These are phyloP conservation scores for Botrytis galanthina DNA, from an alignment of 2,329 filamentous ascomycete genomes.

Conservation along the genomic window DNA sequence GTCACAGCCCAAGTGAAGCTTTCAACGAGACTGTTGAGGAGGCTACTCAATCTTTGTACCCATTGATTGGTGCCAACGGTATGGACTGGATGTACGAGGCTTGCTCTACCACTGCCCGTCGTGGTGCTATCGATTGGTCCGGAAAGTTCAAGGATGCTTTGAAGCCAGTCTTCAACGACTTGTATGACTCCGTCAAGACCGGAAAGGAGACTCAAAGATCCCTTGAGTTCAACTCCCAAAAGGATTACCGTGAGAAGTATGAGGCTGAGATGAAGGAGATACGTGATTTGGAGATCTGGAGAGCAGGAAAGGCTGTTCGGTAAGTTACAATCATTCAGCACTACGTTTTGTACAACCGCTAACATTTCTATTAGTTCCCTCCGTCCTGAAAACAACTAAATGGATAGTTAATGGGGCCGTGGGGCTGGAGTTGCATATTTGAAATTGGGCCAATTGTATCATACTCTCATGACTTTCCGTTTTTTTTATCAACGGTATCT, in stretches of 20 bases:
- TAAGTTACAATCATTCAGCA: conserved; percentile 43
- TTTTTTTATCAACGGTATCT: conserved; percentile 34
- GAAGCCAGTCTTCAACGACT: conserved; percentile 97
- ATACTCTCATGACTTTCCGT: conserved; percentile 34
- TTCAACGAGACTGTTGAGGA: conserved; percentile 99
- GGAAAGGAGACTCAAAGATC: conserved; percentile 95
- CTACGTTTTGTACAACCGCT: conserved; percentile 14
- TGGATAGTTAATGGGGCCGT: conserved; percentile 49
- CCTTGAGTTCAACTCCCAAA: conserved; percentile 93
- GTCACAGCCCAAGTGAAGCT: conserved; percentile 95
- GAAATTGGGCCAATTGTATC: conserved; percentile 39
- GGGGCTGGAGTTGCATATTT: conserved; percentile 28
- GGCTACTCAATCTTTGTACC: conserved; percentile 97
- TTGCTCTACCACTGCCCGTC: conserved; percentile 97
- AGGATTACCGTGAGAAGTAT: conserved; percentile 95
- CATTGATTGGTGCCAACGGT: conserved; percentile 92
- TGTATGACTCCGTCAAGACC: conserved; percentile 89
- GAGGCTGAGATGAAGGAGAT: conserved; percentile 99
- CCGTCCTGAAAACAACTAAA: conserved; percentile 73
- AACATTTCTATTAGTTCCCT: conserved; percentile 54
- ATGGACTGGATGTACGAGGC: conserved; percentile 99
- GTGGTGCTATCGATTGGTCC: conserved; percentile 98
- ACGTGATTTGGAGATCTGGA: conserved; percentile 97
- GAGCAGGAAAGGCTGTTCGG: conserved; percentile 95
- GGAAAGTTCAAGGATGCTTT: conserved; percentile 95